Conservation (phyloP, 129 eudicot genomes). For the Centaurea solstitialis region DNA sequence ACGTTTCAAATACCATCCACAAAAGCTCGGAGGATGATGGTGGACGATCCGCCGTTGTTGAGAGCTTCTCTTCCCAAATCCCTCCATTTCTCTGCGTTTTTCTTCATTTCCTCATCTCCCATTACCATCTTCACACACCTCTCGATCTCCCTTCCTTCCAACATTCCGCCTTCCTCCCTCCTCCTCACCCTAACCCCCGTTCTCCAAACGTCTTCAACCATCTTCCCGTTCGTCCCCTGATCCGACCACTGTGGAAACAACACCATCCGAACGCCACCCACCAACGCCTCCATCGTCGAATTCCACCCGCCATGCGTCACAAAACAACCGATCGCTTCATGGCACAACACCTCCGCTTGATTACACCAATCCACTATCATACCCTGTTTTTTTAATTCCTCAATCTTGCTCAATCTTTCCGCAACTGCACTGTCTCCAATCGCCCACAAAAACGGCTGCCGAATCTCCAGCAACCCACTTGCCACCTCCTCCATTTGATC, state of each 20-base stretch:
- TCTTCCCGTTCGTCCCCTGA: conserved; percentile 57
- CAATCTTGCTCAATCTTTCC: conserved; percentile 30
- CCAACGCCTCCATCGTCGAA: conserved; percentile 56
- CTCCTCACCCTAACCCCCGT: conserved; percentile 55
- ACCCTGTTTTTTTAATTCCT: conserved; percentile 31
- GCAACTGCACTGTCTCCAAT: conserved; percentile 36
- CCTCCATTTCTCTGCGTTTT: conserved; percentile 19
- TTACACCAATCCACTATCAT: conserved; percentile 57
- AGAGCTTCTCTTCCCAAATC: conserved; percentile 20
- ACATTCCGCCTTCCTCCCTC: conserved; percentile 36
- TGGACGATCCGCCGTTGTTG: conserved; percentile 15
- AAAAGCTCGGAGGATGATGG: conserved; percentile 11
- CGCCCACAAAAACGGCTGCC: conserved; percentile 53
- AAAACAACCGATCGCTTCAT: conserved; percentile 58
- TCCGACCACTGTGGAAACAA: conserved; percentile 76
- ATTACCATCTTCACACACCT: conserved; percentile 23
- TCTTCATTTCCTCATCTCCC: conserved; percentile 16
- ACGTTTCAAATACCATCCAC: neutral
- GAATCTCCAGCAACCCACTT: conserved; percentile 29
- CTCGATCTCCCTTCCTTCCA: conserved; percentile 27
- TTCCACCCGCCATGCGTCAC: conserved; percentile 78
- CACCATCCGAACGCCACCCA: conserved; percentile 58
- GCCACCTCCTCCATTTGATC: conserved; percentile 57
- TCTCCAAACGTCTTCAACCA: conserved; percentile 63
- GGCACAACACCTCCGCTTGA: conserved; percentile 48